Evolutionary conservation across 2,329 filamentous ascomycete genomes (phyloP).

Genomic region (Amphichorda felina): DNA sequence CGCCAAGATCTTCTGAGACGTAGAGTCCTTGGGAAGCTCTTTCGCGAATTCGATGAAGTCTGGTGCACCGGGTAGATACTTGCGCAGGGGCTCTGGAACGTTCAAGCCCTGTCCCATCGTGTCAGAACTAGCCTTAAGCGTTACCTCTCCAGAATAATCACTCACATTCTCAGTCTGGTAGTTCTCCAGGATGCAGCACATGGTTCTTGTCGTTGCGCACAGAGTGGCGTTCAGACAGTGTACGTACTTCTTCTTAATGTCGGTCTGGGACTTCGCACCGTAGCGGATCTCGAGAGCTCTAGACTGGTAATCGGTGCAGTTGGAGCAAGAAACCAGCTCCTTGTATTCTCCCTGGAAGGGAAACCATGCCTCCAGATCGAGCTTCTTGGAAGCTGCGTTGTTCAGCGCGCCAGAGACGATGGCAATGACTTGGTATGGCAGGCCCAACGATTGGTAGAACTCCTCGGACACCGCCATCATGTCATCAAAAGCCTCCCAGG

Average conservation of each 20-base stretch:
- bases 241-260: conserved; percentile 80
- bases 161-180: conserved; percentile 80
- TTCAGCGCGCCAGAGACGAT: conserved; percentile 96
- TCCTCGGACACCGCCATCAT: conserved; percentile 90
- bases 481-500: conserved; percentile 84
- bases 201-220: conserved; percentile 79
- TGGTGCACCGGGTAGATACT: conserved; percentile 81
- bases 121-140: not conserved
- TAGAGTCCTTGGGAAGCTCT: conserved; percentile 64
- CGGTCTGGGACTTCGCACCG: conserved; percentile 76
- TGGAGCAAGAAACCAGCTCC: conserved; percentile 93
- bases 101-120: conserved; percentile 47
- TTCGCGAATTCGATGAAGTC: conserved; percentile 84
- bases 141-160: conserved; percentile 7
- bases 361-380: conserved; percentile 93
- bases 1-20: conserved; percentile 16
- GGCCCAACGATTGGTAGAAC: conserved; percentile 81
- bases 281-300: conserved; percentile 87
- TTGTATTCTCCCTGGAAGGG: conserved; percentile 97
- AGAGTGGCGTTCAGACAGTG: conserved; percentile 86
- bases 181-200: conserved; percentile 94
- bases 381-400: conserved; percentile 70
- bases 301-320: conserved; percentile 97
- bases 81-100: conserved; percentile 72
- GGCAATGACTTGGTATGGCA: conserved; percentile 84